Percentiles rank a stretch among this genome's conserved stretches.
Conservation (phyloP, 169 alveolate genomes). For the Fabrea salina region DNA sequence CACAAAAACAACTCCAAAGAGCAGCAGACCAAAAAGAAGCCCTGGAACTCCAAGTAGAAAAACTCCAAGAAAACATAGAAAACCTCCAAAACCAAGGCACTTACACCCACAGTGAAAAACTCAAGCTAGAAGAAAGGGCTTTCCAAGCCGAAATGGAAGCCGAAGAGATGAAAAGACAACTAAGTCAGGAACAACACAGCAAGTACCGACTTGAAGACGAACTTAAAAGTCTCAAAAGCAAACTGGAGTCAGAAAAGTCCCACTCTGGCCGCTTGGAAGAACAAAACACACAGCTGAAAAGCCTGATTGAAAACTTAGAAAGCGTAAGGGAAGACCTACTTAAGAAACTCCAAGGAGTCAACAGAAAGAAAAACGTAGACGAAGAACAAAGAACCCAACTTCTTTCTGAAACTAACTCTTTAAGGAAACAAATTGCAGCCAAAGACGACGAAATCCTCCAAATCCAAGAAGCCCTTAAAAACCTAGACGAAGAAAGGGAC, state of each 20-base stretch:
- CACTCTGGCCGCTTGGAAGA: not conserved
- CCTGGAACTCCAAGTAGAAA: not conserved
- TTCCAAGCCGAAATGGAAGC: not conserved
- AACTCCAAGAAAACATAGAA: not conserved
- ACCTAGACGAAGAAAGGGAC: constrained; percentile 33
- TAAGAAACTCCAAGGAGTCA: not conserved
- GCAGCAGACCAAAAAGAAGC: not conserved
- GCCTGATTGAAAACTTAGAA: not conserved
- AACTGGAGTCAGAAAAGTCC: constrained; percentile 9
- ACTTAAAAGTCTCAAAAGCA: not conserved
- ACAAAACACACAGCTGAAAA: not conserved
- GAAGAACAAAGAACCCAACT: constrained; percentile 3
- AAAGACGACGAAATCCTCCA: not conserved
- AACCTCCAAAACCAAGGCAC: not conserved
- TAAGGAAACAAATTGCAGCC: not conserved
- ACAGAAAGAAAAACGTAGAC: not conserved
- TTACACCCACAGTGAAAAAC: not conserved
- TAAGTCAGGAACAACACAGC: not conserved
- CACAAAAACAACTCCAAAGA: not conserved
- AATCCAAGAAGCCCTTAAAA: constrained; percentile 7
- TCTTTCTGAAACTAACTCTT: not conserved
- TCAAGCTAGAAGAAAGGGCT: constrained; percentile 24
- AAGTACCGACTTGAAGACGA: constrained; percentile 22
- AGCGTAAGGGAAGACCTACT: constrained; percentile 11
- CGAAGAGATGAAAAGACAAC: constrained; percentile 26